Evolutionary conservation across 2,329 filamentous ascomycete genomes (phyloP), one percentile per base, ranked within the genome.

Genomic region (Beauveria scarabaeidicola): DNA sequence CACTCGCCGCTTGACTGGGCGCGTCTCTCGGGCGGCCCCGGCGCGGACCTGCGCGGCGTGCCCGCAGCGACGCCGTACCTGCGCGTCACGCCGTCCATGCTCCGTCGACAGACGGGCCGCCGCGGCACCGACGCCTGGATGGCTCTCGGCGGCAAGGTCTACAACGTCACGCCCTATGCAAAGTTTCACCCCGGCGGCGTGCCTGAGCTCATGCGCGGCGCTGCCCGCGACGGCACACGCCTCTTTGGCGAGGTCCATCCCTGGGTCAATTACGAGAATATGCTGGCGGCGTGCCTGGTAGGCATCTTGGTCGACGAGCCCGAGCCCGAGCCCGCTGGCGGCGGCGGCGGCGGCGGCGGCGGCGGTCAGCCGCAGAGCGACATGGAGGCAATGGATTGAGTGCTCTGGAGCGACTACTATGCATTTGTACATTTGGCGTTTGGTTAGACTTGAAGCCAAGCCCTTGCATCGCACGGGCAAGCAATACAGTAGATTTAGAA

Each of bases 1-100:
- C 92, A 93, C 77, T 96, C 91, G 2, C 93, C 94, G 0, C 85
- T 99, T 13, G 94, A 99, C 81, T 99, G 94, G 94, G 94, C 94
- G 13, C 85, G 88, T 6, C 82, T 96, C 1, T 82, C 84, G 1
- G 54, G 54, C 23, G 54, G 54, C 21, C 85, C 87, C 2, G 75
- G 75, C 32, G 78, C 82, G 32, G 87, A 91, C 63, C 82, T 91
- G 27, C 87, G 88, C n/a, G 83, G 83, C 43, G 64, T 88, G 62
- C 66, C 81, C 64, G 64, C 78, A 1, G 70, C 73, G 7, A 74
- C 78, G 3, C 76, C 81, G 61, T 79, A 84, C 78, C 75, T 90
- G 46, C 85, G 89, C 50, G 91, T 99, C 40, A 90, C 92, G 6
- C 92, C 93, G 1, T 86, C 86, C 5, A 84, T 90, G 80, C 80